Evolutionary conservation across 176 grass and related monocot species (phyloP).

Genomic region (Zizania latifolia): DNA sequence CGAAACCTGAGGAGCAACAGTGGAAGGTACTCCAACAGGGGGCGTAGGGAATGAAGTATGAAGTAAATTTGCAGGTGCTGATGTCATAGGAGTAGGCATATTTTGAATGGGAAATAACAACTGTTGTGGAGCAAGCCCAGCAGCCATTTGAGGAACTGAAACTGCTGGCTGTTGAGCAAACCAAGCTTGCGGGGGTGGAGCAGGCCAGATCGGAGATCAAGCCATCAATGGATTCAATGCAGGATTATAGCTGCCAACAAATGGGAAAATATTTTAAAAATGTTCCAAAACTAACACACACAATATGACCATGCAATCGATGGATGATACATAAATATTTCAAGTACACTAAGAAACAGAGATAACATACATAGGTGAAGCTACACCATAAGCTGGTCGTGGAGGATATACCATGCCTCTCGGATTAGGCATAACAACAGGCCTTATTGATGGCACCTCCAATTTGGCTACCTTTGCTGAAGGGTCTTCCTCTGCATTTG

Average conservation of each 20-base stretch:
- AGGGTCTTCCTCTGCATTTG: constrained; percentile 69
- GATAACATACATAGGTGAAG: constrained; percentile 63
- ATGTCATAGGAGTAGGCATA: constrained; percentile 53
- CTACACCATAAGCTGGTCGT: constrained; percentile 51
- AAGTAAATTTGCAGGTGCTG: constrained; percentile 50
- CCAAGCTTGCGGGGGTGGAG: constrained; percentile 56
- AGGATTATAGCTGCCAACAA: constrained; percentile 69
- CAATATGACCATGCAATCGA: neutral
- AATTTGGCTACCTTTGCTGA: constrained; percentile 67
- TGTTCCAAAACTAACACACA: neutral
- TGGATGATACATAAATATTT: neutral
- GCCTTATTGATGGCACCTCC: constrained; percentile 54
- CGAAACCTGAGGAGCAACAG: constrained; percentile 48
- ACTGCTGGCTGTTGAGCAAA: constrained; percentile 51
- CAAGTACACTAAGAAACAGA: constrained; percentile 16
- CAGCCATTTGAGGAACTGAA: constrained; percentile 39
- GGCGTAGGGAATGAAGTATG: constrained; percentile 52
- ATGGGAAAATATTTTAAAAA: neutral
- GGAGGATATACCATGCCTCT: constrained; percentile 57
- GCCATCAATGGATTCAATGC: constrained; percentile 52
- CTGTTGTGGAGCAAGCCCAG: constrained; percentile 49
- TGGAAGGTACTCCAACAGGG: constrained; percentile 52
- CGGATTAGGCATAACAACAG: constrained; percentile 52
- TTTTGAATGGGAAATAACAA: constrained; percentile 93
- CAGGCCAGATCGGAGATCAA: constrained; percentile 52